phyloP scores from a whole-genome alignment of 2,329 filamentous ascomycete genomes.

The Aspergillus carbonarius region DNA sequence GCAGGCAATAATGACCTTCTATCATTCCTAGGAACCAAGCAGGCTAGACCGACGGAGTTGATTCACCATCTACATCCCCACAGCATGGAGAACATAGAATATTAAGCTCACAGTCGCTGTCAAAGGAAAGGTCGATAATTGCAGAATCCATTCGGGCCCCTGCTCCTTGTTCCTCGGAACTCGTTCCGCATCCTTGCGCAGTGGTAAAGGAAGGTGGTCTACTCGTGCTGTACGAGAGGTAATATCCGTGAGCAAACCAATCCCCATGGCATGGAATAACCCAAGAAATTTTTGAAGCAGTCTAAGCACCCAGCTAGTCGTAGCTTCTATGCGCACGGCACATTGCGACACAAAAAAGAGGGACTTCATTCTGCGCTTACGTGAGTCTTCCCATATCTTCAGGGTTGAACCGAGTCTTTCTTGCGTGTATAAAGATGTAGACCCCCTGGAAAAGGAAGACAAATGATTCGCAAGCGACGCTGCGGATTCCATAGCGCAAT shows the following conservation, averaged over 20 bases:
- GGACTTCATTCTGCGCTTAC: neutral
- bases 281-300: neutral
- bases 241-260: neutral
- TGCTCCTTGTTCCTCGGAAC: neutral
- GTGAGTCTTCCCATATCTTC: neutral
- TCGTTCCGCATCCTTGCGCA: too few relatives aligned
- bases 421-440: neutral
- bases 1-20: neutral
- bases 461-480: conserved; percentile 33
- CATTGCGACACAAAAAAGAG: neutral
- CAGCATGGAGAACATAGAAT: neutral
- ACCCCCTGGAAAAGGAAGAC: neutral
- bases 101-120: neutral
- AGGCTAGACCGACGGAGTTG: neutral
- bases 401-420: neutral
- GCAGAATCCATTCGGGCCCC: neutral
- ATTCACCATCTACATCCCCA: neutral
- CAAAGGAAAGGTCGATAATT: neutral
- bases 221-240: conserved; percentile 2
- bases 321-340: neutral
- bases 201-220: conserved; percentile 2
- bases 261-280: neutral
- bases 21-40: neutral
- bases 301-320: neutral
- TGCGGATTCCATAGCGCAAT: conserved; percentile 40